Evolutionary conservation across 1,284 basidiomycete genomes (phyloP).

Genomic region (Malassezia obtusa): DNA sequence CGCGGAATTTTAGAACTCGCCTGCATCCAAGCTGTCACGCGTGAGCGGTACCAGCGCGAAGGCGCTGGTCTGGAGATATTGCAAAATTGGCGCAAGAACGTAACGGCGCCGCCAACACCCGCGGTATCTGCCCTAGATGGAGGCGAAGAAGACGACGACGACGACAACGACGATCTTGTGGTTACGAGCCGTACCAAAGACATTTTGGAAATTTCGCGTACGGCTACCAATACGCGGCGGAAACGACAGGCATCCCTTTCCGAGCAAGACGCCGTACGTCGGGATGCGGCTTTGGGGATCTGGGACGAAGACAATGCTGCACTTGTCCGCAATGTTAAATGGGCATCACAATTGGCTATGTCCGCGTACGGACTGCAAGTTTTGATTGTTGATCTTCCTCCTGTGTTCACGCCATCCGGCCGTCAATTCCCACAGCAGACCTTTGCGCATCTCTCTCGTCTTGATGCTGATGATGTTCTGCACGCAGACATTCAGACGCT

Average conservation of each 20-base stretch:
- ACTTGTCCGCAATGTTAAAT: slow-evolving; percentile 39
- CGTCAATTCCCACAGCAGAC: slow-evolving; percentile 40
- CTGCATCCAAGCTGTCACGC: slow-evolving; percentile 38
- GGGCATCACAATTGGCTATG: slow-evolving; percentile 45
- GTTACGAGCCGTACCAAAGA: slow-evolving; percentile 39
- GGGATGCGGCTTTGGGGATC: background rate
- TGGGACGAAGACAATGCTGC: slow-evolving; percentile 21
- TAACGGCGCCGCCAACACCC: background rate
- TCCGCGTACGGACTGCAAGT: slow-evolving; percentile 32
- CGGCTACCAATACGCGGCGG: background rate
- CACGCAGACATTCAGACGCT: slow-evolving; percentile 46
- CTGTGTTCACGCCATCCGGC: slow-evolving; percentile 43
- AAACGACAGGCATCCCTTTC: background rate
- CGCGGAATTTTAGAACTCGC: slow-evolving; percentile 38
- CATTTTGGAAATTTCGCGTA: slow-evolving; percentile 37
- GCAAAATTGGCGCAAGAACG: slow-evolving; percentile 5
- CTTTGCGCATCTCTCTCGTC: slow-evolving; percentile 41
- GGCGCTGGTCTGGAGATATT: slow-evolving; percentile 34
- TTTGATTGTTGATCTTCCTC: slow-evolving; percentile 34
- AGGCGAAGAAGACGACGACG: slow-evolving; percentile 17
- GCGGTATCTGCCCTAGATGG: slow-evolving; percentile 4
- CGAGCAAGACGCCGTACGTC: background rate
- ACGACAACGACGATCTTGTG: slow-evolving; percentile 35
- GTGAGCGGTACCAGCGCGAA: slow-evolving; percentile 31
- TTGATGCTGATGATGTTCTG: slow-evolving; percentile 41